Percentiles rank a stretch among this genome's conserved stretches.
These are phyloP conservation scores for Eruca vesicaria DNA, from an alignment of 441 rosid genomes.

Conservation along the genomic window DNA sequence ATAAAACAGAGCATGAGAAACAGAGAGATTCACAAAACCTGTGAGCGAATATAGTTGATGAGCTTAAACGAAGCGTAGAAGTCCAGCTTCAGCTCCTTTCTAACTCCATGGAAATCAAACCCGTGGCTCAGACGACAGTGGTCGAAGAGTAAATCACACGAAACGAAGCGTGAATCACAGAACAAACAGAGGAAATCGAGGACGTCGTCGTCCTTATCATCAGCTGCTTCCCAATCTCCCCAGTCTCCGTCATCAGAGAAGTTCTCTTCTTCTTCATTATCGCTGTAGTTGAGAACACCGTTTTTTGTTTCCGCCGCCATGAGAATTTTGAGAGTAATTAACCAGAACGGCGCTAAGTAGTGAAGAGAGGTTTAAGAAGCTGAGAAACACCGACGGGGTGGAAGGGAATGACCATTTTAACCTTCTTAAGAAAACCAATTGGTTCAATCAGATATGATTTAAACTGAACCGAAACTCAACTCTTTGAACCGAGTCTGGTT, in stretches of 20 bases:
- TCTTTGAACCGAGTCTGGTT: too few relatives aligned
- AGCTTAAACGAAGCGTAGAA: slow-evolving; percentile 83
- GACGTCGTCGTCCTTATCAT: slow-evolving; percentile 40
- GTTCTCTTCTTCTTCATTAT: slow-evolving; percentile 37
- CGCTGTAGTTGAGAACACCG: slow-evolving; percentile 14
- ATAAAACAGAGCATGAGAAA: neutral
- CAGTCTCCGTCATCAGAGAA: slow-evolving; percentile 45
- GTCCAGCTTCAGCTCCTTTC: slow-evolving; percentile 58
- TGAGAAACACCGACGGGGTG: slow-evolving; percentile 18
- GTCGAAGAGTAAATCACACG: slow-evolving; percentile 55
- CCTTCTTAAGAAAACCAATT: neutral
- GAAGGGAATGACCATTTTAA: neutral
- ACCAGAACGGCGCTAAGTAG: slow-evolving; percentile 19
- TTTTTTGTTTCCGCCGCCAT: slow-evolving; percentile 24
- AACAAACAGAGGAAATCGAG: slow-evolving; percentile 60
- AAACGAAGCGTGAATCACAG: slow-evolving; percentile 53
- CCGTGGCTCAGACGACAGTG: slow-evolving; percentile 60
- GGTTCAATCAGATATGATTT: slow-evolving; percentile 10
- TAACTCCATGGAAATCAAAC: slow-evolving; percentile 59
- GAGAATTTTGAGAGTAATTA: neutral
- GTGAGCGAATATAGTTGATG: slow-evolving; percentile 81
- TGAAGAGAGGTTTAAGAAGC: slow-evolving; percentile 33
- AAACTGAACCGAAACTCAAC: neutral
- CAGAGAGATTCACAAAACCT: slow-evolving; percentile 37
- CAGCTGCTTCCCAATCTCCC: slow-evolving; percentile 63